Evolutionary conservation across 306 rosid species (phyloP).

Genomic region (Gastrolobium bilobum): DNA sequence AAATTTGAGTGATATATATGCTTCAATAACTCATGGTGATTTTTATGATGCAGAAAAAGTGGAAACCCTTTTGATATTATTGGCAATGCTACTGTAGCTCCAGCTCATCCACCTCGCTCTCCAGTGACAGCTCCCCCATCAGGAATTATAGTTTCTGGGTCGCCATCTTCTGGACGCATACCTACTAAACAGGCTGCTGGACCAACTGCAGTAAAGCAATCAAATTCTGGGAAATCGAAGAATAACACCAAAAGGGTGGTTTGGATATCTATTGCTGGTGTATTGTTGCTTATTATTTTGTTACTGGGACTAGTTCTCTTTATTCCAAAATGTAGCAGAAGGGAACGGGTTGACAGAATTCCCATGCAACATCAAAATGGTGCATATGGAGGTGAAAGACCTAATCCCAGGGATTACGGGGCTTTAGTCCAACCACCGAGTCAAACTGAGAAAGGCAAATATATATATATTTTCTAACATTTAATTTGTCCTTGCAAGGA

Average conservation of each 20-base stretch:
- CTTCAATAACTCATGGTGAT: conserved; percentile 44
- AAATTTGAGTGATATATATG: conserved; percentile 28
- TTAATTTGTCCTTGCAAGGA: conserved; percentile 26
- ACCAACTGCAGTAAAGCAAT: conserved; percentile 65
- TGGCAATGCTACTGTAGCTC: conserved; percentile 61
- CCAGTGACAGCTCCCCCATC: conserved; percentile 57
- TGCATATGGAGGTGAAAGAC: conserved; percentile 73
- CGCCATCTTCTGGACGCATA: conserved; percentile 58
- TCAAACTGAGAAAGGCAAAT: conserved; percentile 73
- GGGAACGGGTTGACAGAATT: conserved; percentile 60
- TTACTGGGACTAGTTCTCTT: conserved; percentile 66
- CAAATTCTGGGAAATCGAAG: conserved; percentile 66
- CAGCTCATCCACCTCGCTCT: conserved; percentile 63
- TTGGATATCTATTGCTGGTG: conserved; percentile 76
- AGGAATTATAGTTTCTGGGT: conserved; percentile 58
- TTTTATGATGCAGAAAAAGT: conserved; percentile 69
- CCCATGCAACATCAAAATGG: conserved; percentile 73
- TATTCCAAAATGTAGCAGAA: conserved; percentile 68
- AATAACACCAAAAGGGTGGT: conserved; percentile 69
- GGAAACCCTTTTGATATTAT: conserved; percentile 79
- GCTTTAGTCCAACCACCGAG: conserved; percentile 59
- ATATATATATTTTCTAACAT: conserved; percentile 18
- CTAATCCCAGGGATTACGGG: conserved; percentile 59
- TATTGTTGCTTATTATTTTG: conserved; percentile 63
- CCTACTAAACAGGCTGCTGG: conserved; percentile 70